Evolutionary conservation across 495 filamentous ascomycete species (phyloP).

Genomic region (Thermochaetoides thermophila): DNA sequence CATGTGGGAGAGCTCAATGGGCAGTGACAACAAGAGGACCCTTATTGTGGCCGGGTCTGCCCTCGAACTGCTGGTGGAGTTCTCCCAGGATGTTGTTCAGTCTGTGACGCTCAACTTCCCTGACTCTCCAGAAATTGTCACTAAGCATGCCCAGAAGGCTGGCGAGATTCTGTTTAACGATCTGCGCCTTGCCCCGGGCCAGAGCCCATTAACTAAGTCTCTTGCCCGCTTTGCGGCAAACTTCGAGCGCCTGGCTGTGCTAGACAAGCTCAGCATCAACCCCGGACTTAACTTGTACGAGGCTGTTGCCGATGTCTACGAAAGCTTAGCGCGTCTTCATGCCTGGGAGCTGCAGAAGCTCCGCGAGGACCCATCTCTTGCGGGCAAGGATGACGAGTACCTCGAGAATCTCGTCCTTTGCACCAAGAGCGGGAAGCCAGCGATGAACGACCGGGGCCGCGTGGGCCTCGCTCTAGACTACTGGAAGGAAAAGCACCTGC

Average conservation of each 20-base stretch:
- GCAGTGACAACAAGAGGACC: slow-evolving; percentile 30
- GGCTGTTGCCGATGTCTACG: slow-evolving; percentile 67
- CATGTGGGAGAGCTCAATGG: slow-evolving; percentile 47
- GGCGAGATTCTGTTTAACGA: slow-evolving; percentile 40
- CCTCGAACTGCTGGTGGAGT: slow-evolving; percentile 39
- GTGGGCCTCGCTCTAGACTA: slow-evolving; percentile 74
- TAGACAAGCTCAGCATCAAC: slow-evolving; percentile 63
- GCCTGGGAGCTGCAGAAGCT: slow-evolving; percentile 51
- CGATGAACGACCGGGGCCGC: slow-evolving; percentile 56
- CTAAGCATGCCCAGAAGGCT: slow-evolving; percentile 33
- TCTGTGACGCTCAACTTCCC: slow-evolving; percentile 31
- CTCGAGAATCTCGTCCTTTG: slow-evolving; percentile 43
- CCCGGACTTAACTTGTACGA: slow-evolving; percentile 75
- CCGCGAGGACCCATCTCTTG: slow-evolving; percentile 33
- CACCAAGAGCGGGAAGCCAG: slow-evolving; percentile 57
- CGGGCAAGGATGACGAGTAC: slow-evolving; percentile 34
- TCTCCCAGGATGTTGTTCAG: slow-evolving; percentile 35
- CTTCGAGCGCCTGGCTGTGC: slow-evolving; percentile 56
- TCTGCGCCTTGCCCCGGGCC: slow-evolving; percentile 27
- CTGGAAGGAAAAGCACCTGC: slow-evolving; percentile 53
- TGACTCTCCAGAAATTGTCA: slow-evolving; percentile 31
- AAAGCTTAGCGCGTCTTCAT: slow-evolving; percentile 47
- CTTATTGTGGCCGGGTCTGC: slow-evolving; percentile 57
- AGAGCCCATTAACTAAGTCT: slow-evolving; percentile 42
- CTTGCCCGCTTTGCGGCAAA: slow-evolving; percentile 64